Conservation (phyloP, 176 grass and related monocot species). For the Miscanthus lutarioriparius region DNA sequence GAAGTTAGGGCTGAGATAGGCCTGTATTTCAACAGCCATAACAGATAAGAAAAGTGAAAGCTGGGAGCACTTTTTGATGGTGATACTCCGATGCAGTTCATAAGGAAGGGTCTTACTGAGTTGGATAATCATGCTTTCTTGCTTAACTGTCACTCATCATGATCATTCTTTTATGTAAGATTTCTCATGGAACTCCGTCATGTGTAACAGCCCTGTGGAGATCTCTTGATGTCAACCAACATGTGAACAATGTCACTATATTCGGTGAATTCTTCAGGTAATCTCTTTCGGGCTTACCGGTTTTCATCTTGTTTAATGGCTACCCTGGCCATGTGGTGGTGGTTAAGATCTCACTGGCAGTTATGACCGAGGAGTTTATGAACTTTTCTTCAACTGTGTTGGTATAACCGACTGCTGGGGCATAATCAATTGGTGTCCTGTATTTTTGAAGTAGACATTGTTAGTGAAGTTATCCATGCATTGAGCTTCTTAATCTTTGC, state of each 20-base stretch:
- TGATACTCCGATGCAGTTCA: slow-evolving; percentile 46
- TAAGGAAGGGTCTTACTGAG: slow-evolving; percentile 81
- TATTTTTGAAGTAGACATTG: neutral
- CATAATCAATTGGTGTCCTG: neutral
- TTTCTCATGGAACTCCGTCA: slow-evolving; percentile 8
- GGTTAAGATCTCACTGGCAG: neutral
- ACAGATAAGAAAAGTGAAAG: slow-evolving; percentile 66
- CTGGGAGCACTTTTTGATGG: slow-evolving; percentile 44
- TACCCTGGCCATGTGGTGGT: neutral
- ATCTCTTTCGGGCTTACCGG: neutral
- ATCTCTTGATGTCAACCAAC: slow-evolving; percentile 81
- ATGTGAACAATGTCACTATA: slow-evolving; percentile 96
- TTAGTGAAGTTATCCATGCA: neutral
- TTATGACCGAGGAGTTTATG: neutral
- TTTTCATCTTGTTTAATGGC: neutral
- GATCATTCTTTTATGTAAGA: neutral
- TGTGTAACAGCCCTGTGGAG: slow-evolving; percentile 71
- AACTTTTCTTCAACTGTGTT: neutral
- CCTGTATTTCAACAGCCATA: slow-evolving; percentile 71
- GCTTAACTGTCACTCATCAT: neutral
- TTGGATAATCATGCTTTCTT: neutral
- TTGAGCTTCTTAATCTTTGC: neutral
- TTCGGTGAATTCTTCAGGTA: slow-evolving; percentile 96
- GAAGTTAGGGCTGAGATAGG: slow-evolving; percentile 89
- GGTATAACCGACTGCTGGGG: neutral